Base-by-base conservation (phyloP, 768 basidiomycete genomes). In the Phylloporus sp. region DNA sequence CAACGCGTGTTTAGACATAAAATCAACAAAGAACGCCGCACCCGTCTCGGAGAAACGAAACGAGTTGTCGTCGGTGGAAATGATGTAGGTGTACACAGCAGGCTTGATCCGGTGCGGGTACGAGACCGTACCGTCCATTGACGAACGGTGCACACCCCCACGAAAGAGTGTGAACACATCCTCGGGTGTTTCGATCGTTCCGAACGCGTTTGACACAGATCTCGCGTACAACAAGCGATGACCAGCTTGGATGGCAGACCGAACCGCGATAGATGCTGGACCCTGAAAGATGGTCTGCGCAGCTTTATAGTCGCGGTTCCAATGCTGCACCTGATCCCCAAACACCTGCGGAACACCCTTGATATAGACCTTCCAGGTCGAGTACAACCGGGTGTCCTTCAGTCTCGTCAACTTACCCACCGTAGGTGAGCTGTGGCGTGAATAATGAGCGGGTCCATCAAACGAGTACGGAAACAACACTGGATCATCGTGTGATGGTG, bases 41-140 rank as follows among this genome's bases (percentile, higher is more conserved):
- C 89, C 89, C 4, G 90, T 93, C 67, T 91, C 90, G 24, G 88
- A 90, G 70, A 92, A 91, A 20, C 90, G 80, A 57, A 91, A 76
- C 9, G 86, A 78, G 54, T 88, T 81, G 69, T 88, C 89, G 48
- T 85, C 82, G 6, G 79, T 72, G 4, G 85, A 80, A 63, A 94
- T 84, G 65, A 92, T 77, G 70, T 92, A 94, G 34, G 91, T 92
- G 71, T 92, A 93, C 22, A 91, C 81, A 0, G 85, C 85, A 39
- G 88, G 88, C 63, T 89, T 89, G 69, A 90, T 77, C 55, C 85
- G 80, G 52, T 75, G 73, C 32, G 55, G 60, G 42, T 56, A 56
- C 24, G 57, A 53, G 22, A 52, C 16, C 49, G 29, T 31, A 42
- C 59, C 58, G 34, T 61, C 50, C 49, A 44, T 26, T 8, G 52